Evolutionary conservation across 2,329 filamentous ascomycete species (phyloP).

Genomic region (Stachybotrys chartarum): DNA sequence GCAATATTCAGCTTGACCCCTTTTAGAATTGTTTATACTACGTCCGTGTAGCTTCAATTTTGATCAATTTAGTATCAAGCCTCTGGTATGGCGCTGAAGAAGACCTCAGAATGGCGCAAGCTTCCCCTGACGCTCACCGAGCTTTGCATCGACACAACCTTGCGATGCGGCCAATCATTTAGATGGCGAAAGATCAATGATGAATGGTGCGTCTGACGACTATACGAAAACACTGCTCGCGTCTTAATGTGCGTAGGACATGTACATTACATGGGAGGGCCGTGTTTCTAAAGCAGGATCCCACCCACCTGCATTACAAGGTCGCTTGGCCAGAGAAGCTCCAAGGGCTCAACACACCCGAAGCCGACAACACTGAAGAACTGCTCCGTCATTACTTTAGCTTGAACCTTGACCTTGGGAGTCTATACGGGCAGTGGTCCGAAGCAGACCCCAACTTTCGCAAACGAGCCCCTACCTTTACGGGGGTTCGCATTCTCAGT

Average conservation of each 20-base stretch:
- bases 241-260: conserved; percentile 41
- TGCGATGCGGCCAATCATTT: conserved; percentile 94
- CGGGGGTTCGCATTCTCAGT: conserved; percentile 82
- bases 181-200: conserved; percentile 83
- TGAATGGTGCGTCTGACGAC: conserved; percentile 57
- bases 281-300: conserved; percentile 77
- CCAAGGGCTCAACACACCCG: conserved; percentile 6
- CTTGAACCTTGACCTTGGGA: conserved; percentile 65
- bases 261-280: conserved; percentile 83
- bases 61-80: background rate
- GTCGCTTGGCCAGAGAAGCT: conserved; percentile 48
- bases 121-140: conserved; percentile 77
- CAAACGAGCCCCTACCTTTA: conserved; percentile 78
- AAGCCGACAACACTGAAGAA: conserved; percentile 60
- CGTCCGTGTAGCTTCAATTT: background rate
- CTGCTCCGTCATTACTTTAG: conserved; percentile 84
- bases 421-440: conserved; percentile 84
- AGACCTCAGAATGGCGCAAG: conserved; percentile 67
- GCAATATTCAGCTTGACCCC: background rate
- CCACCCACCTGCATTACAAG: conserved; percentile 71
- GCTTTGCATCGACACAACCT: conserved; percentile 87
- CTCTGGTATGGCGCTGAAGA: background rate
- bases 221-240: background rate
- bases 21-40: background rate
- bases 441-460: conserved; percentile 79